phyloP scores from a whole-genome alignment of 2,329 filamentous ascomycete species.

The Aphanoascus verrucosus region DNA sequence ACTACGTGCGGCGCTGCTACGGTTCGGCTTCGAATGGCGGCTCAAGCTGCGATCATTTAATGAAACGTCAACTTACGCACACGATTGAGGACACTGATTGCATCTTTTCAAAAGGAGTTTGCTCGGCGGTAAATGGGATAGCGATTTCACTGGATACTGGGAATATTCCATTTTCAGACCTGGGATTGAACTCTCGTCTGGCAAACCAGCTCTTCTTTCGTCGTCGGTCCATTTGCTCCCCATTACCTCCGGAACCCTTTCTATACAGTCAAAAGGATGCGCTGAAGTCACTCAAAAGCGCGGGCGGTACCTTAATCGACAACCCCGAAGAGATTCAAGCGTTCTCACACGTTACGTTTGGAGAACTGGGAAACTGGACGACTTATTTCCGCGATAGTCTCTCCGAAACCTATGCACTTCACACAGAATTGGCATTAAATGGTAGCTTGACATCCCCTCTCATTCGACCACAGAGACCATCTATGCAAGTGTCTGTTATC shows the following conservation, averaged over 20 bases:
- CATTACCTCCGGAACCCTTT: constrained; percentile 1
- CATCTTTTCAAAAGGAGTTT: constrained; percentile 4
- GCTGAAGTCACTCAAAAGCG: not conserved
- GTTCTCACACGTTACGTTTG: constrained; percentile 1
- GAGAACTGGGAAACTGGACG: not conserved
- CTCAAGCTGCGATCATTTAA: not conserved
- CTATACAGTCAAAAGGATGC: constrained; percentile 2
- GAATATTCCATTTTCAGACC: constrained; percentile 2
- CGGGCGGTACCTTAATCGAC: not conserved
- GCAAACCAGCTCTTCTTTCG: constrained; percentile 1
- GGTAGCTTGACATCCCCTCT: not conserved
- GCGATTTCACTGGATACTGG: constrained; percentile 1
- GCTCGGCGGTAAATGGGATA: not conserved
- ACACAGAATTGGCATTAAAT: constrained; percentile 2
- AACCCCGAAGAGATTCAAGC: constrained; percentile 4
- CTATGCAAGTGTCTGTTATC: constrained; percentile 4
- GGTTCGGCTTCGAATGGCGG: not conserved
- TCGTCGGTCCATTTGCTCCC: constrained; percentile 3
- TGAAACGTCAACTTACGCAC: not conserved
- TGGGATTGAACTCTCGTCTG: constrained; percentile 1
- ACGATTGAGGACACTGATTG: not conserved
- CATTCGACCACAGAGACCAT: not conserved
- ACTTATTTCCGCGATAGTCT: constrained; percentile 1
- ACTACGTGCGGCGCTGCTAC: constrained; percentile 7
- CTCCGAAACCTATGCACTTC: not conserved